phyloP scores from a whole-genome alignment of 2,329 filamentous ascomycete species.

The Fusarium secorum region DNA sequence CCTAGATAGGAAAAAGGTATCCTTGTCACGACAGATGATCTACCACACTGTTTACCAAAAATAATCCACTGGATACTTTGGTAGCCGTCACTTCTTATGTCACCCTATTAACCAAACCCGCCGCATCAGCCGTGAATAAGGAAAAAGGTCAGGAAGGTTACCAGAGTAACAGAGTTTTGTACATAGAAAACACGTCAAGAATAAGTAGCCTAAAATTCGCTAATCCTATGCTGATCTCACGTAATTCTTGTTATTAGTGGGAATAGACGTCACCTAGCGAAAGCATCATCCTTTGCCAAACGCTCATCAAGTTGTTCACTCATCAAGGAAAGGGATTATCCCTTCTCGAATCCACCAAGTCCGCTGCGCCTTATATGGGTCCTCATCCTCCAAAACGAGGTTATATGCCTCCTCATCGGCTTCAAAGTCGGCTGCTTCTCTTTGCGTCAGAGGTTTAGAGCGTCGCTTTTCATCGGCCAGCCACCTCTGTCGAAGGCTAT shows the following conservation, averaged over 20 bases:
- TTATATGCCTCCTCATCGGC: background rate
- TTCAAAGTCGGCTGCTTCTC: background rate
- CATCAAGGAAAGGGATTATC: background rate
- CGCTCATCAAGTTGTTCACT: rapidly evolving
- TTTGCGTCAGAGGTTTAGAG: rapidly evolving
- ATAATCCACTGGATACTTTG: background rate
- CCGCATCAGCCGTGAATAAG: too few species aligned
- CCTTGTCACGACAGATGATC: background rate
- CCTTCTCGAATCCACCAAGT: background rate
- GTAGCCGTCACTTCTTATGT: too few species aligned
- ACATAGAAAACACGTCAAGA: too few species aligned
- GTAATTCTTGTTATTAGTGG: too few species aligned
- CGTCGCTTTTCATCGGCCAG: background rate
- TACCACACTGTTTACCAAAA: too few species aligned
- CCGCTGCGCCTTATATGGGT: background rate
- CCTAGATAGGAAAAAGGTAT: background rate
- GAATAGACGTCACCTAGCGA: too few species aligned
- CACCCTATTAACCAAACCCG: too few species aligned
- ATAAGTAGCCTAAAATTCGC: too few species aligned
- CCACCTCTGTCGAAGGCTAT: background rate
- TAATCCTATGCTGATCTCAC: too few species aligned
- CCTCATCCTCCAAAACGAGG: background rate
- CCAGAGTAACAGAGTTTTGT: too few species aligned
- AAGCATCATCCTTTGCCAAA: too few species aligned
- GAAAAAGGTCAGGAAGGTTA: too few species aligned